Percentiles rank a stretch among this genome's conserved stretches.
These are phyloP conservation scores for Aspergillus indologenus DNA, from an alignment of 495 filamentous ascomycete species.

Conservation along the genomic window DNA sequence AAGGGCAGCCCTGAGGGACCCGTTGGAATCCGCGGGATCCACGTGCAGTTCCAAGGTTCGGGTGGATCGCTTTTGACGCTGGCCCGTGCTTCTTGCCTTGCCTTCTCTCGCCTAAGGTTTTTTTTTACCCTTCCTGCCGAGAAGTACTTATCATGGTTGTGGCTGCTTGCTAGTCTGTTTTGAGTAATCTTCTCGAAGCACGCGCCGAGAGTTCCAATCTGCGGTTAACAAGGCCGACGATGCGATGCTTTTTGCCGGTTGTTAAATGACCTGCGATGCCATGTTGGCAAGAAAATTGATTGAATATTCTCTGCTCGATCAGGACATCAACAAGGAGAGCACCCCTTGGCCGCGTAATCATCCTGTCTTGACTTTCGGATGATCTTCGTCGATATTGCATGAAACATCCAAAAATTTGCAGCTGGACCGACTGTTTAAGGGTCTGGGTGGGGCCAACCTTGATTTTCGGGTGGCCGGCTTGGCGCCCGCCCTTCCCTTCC, in stretches of 20 bases:
- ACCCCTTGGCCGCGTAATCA: background rate
- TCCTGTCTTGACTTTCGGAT: background rate
- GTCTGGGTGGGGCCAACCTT: background rate
- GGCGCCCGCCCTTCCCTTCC: background rate
- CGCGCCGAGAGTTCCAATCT: background rate
- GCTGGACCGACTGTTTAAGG: background rate
- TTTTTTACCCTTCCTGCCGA: background rate
- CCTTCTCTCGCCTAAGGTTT: background rate
- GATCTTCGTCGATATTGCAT: background rate
- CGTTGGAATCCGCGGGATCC: background rate
- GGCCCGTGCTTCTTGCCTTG: background rate
- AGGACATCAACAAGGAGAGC: background rate
- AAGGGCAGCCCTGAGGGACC: background rate
- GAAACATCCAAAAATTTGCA: background rate
- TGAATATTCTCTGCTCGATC: background rate
- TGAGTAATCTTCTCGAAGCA: background rate
- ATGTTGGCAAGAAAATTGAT: background rate
- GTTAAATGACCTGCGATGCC: background rate
- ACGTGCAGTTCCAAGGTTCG: background rate
- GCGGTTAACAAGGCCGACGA: background rate
- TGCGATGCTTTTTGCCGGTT: background rate
- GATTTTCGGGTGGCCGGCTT: background rate
- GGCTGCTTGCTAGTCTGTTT: background rate
- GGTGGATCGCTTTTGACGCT: background rate
- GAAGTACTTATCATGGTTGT: background rate